Evolutionary conservation across 2,329 filamentous ascomycete species (phyloP).

Genomic region (Pyricularia sp.): DNA sequence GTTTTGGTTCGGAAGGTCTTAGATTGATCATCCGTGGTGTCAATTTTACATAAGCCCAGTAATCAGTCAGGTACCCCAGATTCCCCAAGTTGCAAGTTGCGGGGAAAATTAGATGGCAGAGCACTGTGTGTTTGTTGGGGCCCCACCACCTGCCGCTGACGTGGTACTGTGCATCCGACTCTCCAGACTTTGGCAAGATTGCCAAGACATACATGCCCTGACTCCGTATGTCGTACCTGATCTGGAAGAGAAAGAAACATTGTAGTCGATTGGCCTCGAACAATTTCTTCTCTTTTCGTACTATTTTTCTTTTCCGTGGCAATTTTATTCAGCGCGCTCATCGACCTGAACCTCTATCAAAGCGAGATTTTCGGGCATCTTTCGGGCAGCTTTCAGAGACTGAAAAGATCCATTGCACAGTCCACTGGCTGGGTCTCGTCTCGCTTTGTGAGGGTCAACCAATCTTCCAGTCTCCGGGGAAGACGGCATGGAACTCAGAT

Average conservation of each 20-base stretch:
- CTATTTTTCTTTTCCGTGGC: background rate
- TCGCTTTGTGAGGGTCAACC: background rate
- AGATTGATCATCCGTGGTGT: background rate
- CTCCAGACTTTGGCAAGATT: background rate
- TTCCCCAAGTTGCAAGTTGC: background rate
- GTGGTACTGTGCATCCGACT: background rate
- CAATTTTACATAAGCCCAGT: background rate
- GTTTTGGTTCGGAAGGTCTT: background rate
- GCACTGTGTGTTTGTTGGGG: background rate
- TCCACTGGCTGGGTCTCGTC: background rate
- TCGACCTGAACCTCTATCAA: background rate
- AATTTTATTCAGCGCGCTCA: background rate
- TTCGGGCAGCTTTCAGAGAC: background rate
- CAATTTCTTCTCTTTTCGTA: background rate
- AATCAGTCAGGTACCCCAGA: background rate
- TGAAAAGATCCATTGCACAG: background rate
- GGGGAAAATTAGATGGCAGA: conserved; percentile 1
- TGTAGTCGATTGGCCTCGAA: background rate
- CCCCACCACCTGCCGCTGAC: background rate
- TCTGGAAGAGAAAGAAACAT: background rate
- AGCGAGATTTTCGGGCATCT: conserved; percentile 2
- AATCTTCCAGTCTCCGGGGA: background rate
- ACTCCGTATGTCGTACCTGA: background rate
- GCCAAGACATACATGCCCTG: background rate
- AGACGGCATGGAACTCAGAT: background rate